Evolutionary conservation across 192 early-diverging fungal species (phyloP), one percentile per base, ranked within the genome.

Genomic region (Podila minutissima): DNA sequence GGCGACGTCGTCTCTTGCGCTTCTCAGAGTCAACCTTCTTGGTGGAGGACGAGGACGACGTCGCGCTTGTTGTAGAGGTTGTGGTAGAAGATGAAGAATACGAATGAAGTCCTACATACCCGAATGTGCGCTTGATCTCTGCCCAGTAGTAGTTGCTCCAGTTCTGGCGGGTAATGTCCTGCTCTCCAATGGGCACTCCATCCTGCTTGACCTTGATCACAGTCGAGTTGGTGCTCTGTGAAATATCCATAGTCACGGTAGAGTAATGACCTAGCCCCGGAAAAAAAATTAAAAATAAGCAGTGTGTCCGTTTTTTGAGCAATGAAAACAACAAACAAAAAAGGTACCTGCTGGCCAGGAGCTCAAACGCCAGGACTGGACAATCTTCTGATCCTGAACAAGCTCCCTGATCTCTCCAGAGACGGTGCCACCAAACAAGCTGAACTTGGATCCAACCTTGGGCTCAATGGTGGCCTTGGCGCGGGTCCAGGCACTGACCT

Each of bases 91-190:
- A 63, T 58, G 67, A 61, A 46, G 66, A 71, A 69, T 63, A 58
- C 13, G 69, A 71, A 69, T 49, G 8, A 73, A 74, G 50, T 69
- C 71, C 61, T 75, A 88, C 91, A 82, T 92, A 95, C 89, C 97
- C 97, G 87, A 97, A 98, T 24, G 93, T 89, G 63, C 88, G 87
- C 79, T 97, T 97, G 77, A 98, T 98, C 50, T 92, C 83, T 82
- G 94, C 91, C 95, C 95, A 97, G 88, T 97, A 98, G 85, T 96
- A 98, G 64, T 89, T 88, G 49, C 88, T 88, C 96, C 96, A 98
- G 87, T 98, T 97, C 41, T 85, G 84, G 71, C 89, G 88, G 35
- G 93, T 95, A n/a, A 87, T 85, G 3, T 95, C 94, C 83, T 94
- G 94, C 82, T 97, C 94, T 35, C 93, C 95, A 49, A 97, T 71